phyloP scores from a whole-genome alignment of 805 yeast species.

The Kazachstania psychrophila region DNA sequence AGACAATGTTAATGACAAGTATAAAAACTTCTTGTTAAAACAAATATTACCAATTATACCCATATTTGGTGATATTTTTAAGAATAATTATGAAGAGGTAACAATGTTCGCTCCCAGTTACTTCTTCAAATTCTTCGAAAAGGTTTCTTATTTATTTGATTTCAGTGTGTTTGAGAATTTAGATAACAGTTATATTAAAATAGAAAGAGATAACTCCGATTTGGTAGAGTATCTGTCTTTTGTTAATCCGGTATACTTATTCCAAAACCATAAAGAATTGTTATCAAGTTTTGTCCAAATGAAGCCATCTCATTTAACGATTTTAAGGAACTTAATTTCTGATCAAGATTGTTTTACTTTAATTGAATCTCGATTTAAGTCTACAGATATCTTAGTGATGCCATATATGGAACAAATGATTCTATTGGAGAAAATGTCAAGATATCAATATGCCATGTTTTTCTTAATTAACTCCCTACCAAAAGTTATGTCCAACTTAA shows the following conservation, averaged over 20 bases:
- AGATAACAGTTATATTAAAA: constrained; percentile 15
- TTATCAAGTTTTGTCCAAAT: constrained; percentile 10
- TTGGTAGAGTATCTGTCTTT: constrained; percentile 20
- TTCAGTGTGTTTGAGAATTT: constrained; percentile 9
- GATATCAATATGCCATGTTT: constrained; percentile 12
- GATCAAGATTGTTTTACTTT: constrained; percentile 14
- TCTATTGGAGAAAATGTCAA: constrained; percentile 19
- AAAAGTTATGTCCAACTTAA: constrained; percentile 20
- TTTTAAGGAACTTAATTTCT: constrained; percentile 20
- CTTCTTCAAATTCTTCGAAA: constrained; percentile 19
- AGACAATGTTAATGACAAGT: neutral
- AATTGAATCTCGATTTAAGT: constrained; percentile 13
- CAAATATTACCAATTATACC: constrained; percentile 9
- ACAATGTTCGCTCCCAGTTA: constrained; percentile 14
- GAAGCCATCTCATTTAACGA: constrained; percentile 15
- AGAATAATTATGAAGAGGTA: constrained; percentile 13
- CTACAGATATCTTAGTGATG: constrained; percentile 16
- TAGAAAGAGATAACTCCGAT: constrained; percentile 11
- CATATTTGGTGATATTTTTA: constrained; percentile 16
- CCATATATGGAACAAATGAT: constrained; percentile 29
- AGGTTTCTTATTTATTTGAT: constrained; percentile 20
- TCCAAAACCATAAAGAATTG: constrained; percentile 8
- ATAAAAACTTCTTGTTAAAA: constrained; percentile 11
- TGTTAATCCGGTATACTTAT: constrained; percentile 24
- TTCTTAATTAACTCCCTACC: constrained; percentile 17